Conservation (phyloP, 129 eudicot genomes). For the Logfia minima region DNA sequence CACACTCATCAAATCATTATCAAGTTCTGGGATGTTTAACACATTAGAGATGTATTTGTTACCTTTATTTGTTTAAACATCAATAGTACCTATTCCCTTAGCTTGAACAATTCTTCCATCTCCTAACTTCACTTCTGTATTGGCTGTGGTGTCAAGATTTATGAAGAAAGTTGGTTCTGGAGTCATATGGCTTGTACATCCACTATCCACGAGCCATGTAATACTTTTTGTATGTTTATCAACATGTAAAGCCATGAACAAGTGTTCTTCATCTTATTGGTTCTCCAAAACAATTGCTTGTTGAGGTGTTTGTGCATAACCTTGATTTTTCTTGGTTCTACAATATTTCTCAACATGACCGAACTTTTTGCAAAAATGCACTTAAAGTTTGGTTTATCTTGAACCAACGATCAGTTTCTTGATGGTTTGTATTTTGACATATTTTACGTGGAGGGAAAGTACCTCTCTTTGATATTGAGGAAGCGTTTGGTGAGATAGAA, state of each 20-base stretch:
- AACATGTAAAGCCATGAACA: background rate
- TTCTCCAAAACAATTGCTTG: background rate
- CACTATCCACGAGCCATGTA: background rate
- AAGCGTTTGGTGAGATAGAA: no score
- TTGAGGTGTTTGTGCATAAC: no score
- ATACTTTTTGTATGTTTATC: background rate
- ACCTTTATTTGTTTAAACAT: no score
- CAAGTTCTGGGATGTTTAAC: no score
- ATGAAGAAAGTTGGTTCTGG: background rate
- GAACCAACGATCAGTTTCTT: no score
- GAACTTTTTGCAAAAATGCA: background rate
- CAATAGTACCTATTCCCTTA: no score
- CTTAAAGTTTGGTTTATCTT: no score
- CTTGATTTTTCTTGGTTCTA: no score
- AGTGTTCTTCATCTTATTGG: background rate
- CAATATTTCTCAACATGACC: background rate
- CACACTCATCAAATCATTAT: no score
- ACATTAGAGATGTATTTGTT: no score
- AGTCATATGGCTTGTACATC: background rate
- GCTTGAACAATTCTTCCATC: background rate
- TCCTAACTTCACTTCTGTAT: background rate
- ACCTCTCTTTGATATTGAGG: no score
- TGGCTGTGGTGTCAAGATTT: background rate
- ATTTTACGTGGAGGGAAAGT: background rate
- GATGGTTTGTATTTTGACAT: background rate